Conservation (phyloP, 1,139 yeast species). For the Entelexis paramagnoliae region DNA sequence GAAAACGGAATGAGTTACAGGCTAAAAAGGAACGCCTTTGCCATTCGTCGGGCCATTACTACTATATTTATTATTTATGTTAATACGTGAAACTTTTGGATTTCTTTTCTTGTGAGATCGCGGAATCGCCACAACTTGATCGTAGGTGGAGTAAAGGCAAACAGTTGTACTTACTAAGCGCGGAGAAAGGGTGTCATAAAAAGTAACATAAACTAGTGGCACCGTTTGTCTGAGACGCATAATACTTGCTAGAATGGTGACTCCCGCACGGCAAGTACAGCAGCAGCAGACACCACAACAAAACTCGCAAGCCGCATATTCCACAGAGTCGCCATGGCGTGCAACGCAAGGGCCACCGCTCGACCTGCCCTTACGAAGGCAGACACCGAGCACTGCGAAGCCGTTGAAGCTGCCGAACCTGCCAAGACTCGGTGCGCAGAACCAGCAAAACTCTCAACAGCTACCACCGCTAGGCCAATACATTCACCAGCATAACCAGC, state of each 20-base stretch:
- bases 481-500: not conserved
- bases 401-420: constrained; percentile 20
- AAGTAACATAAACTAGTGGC: not conserved
- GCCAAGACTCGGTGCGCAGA: constrained; percentile 22
- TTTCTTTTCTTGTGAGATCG: not conserved
- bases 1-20: too few relatives aligned
- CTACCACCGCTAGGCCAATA: constrained; percentile 3
- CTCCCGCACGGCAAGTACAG: constrained; percentile 1
- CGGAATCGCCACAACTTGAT: too few relatives aligned
- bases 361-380: constrained; percentile 2
- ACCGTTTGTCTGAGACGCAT: not conserved
- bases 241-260: not conserved
- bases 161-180: constrained; percentile 1
- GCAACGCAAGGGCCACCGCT: constrained; percentile 8
- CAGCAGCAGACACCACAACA: constrained; percentile 1
- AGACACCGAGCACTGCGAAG: constrained; percentile 4
- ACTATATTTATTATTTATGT: not conserved
- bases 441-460: not conserved
- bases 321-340: constrained; percentile 22
- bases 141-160: too few relatives aligned
- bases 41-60: not conserved
- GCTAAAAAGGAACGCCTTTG: not conserved
- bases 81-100: not conserved
- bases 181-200: constrained; percentile 5
- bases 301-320: not conserved